These are phyloP conservation scores for Ambispora gerdemannii DNA, from an alignment of 192 early-diverging fungal species.

Conservation along the genomic window DNA sequence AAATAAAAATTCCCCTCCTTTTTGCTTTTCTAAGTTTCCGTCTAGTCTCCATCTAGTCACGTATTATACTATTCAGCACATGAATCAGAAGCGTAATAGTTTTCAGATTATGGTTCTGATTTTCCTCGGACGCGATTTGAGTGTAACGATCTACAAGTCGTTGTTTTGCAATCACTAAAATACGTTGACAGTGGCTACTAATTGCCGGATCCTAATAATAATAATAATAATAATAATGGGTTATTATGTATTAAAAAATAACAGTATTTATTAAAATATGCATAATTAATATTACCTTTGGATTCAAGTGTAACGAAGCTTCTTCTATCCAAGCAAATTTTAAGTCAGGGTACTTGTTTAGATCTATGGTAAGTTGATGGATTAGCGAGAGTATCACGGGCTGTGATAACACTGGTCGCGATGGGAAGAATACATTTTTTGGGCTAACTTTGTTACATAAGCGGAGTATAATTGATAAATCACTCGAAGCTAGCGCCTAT, in stretches of 20 bases:
- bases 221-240: not conserved
- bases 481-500: conserved; percentile 42
- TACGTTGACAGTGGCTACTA: conserved; percentile 34
- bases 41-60: too few species aligned
- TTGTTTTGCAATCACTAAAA: conserved; percentile 35
- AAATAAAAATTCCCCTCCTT: too few species aligned
- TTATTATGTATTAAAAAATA: too few species aligned
- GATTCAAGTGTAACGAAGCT: conserved; percentile 30
- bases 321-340: conserved; percentile 28
- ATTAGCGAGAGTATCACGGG: conserved; percentile 44
- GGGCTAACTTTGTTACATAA: conserved; percentile 42
- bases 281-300: conserved; percentile 38
- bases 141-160: conserved; percentile 35
- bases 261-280: too few species aligned
- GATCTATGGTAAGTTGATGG: conserved; percentile 40
- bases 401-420: conserved; percentile 36
- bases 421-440: conserved; percentile 34
- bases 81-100: conserved; percentile 18
- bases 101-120: conserved; percentile 15
- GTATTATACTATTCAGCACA: conserved; percentile 13
- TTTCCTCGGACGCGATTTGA: conserved; percentile 16
- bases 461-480: conserved; percentile 33
- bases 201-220: conserved; percentile 32
- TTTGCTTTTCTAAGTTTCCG: too few species aligned
- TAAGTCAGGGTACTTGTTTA: conserved; percentile 18